Percentiles rank a stretch among this genome's conserved stretches.
These are phyloP conservation scores for Cladosporium oxysporum DNA, from an alignment of 2,329 filamentous ascomycete species.

Conservation along the genomic window DNA sequence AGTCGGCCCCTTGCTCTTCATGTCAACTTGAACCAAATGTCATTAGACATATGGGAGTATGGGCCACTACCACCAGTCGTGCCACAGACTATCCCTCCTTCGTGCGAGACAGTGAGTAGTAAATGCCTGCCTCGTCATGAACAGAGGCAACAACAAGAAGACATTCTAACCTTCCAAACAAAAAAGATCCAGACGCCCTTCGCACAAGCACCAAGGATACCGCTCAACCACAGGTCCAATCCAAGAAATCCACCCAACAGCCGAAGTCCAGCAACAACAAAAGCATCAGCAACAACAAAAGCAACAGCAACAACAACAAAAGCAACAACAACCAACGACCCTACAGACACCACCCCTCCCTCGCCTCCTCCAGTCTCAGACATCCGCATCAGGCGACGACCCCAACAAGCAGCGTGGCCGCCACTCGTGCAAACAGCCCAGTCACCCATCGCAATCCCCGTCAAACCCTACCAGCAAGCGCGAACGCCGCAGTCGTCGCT, in stretches of 20 bases:
- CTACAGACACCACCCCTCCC: not conserved
- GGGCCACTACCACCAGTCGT: not conserved
- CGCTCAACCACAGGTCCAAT: not conserved
- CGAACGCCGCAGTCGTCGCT: not conserved
- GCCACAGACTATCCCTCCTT: conserved; percentile 5
- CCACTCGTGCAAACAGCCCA: not conserved
- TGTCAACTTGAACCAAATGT: not conserved
- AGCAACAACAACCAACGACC: not conserved
- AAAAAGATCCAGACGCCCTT: not conserved
- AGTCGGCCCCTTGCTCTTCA: not conserved
- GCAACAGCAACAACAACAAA: not conserved
- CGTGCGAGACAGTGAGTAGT: conserved; percentile 1
- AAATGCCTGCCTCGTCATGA: not conserved
- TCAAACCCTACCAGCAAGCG: not conserved
- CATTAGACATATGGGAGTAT: too few relatives aligned
- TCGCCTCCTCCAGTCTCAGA: not conserved
- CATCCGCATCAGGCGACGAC: not conserved
- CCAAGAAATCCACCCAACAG: not conserved
- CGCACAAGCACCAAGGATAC: not conserved
- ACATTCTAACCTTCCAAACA: not conserved
- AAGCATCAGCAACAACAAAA: not conserved
- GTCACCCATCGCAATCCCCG: not conserved
- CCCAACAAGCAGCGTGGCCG: conserved; percentile 9
- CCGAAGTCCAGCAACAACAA: not conserved
- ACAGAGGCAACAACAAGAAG: too few relatives aligned